phyloP scores from a whole-genome alignment of 2,329 filamentous ascomycete species.

The Diplodia scrobiculata region DNA sequence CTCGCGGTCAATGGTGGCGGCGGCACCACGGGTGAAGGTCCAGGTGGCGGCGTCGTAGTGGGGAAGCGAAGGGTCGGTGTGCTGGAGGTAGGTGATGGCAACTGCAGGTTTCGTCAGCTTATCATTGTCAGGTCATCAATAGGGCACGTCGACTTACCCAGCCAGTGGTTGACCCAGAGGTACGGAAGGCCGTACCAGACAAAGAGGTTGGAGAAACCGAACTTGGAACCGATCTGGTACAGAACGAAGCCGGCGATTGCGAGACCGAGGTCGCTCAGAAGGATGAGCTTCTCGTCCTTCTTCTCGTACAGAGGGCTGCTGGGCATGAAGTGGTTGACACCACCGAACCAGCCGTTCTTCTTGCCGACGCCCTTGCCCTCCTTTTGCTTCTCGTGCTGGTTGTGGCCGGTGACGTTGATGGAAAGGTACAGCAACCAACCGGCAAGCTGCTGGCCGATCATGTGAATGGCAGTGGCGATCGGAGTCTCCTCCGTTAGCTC shows the following conservation, averaged over 20 bases:
- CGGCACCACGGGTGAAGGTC: slow-evolving; percentile 92
- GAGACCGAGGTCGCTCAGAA: slow-evolving; percentile 80
- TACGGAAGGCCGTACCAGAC: slow-evolving; percentile 97
- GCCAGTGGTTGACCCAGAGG: slow-evolving; percentile 98
- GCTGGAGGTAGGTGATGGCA: slow-evolving; percentile 95
- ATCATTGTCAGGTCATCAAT: slow-evolving; percentile 21
- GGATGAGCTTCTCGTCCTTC: slow-evolving; percentile 84
- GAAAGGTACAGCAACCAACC: slow-evolving; percentile 93
- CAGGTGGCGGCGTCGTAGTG: slow-evolving; percentile 86
- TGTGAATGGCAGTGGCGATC: slow-evolving; percentile 71
- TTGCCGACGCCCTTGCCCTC: slow-evolving; percentile 95
- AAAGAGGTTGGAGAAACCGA: slow-evolving; percentile 80
- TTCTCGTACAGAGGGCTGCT: slow-evolving; percentile 86
- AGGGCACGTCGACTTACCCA: slow-evolving; percentile 64
- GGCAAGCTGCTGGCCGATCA: slow-evolving; percentile 81
- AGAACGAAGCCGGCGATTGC: slow-evolving; percentile 63
- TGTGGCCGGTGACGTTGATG: slow-evolving; percentile 93
- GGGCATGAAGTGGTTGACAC: slow-evolving; percentile 95
- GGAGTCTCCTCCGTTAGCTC: slow-evolving; percentile 96
- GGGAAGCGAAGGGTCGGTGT: slow-evolving; percentile 90
- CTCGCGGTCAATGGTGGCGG: slow-evolving; percentile 94
- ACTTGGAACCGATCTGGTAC: slow-evolving; percentile 70
- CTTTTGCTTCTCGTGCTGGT: slow-evolving; percentile 84
- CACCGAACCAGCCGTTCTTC: slow-evolving; percentile 73
- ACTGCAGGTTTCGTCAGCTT: slow-evolving; percentile 58